These are phyloP conservation scores for Litsea cubeba DNA, from an alignment of 164 flowering plant genomes.

Conservation along the genomic window DNA sequence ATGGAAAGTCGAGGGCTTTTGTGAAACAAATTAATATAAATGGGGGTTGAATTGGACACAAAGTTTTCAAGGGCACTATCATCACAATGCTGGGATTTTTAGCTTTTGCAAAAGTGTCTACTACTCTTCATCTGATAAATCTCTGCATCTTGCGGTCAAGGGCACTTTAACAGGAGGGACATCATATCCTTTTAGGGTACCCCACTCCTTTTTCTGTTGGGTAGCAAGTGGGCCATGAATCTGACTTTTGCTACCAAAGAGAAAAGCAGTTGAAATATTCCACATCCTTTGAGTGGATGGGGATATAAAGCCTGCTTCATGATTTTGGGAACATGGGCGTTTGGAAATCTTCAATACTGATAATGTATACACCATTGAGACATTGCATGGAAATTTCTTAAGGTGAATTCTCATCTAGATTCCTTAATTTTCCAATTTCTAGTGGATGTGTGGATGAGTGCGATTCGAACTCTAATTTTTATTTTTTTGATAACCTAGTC, in stretches of 20 bases:
- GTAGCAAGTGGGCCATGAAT: conserved; percentile 3
- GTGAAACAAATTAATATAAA: background rate
- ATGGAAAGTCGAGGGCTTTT: background rate
- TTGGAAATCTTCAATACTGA: too few relatives aligned
- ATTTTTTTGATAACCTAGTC: too few relatives aligned
- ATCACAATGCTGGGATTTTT: conserved; percentile 9
- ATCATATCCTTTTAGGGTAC: conserved; percentile 3
- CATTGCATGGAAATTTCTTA: too few relatives aligned
- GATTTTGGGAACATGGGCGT: background rate
- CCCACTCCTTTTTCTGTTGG: conserved; percentile 1
- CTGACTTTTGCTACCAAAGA: background rate
- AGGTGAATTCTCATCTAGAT: too few relatives aligned
- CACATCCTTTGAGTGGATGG: background rate
- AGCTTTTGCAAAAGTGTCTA: background rate
- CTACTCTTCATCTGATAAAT: background rate
- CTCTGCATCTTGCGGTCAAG: background rate
- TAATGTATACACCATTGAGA: too few relatives aligned
- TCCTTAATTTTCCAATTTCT: too few relatives aligned
- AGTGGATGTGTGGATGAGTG: too few relatives aligned
- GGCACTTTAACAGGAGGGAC: background rate
- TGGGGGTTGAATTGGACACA: conserved; percentile 1
- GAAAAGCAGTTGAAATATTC: background rate
- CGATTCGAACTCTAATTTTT: too few relatives aligned
- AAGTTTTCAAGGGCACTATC: conserved; percentile 6
- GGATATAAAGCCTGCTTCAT: background rate